Evolutionary conservation across 2,329 filamentous ascomycete genomes (phyloP), one percentile per base, ranked within the genome.

Genomic region (Triangularia setosa): DNA sequence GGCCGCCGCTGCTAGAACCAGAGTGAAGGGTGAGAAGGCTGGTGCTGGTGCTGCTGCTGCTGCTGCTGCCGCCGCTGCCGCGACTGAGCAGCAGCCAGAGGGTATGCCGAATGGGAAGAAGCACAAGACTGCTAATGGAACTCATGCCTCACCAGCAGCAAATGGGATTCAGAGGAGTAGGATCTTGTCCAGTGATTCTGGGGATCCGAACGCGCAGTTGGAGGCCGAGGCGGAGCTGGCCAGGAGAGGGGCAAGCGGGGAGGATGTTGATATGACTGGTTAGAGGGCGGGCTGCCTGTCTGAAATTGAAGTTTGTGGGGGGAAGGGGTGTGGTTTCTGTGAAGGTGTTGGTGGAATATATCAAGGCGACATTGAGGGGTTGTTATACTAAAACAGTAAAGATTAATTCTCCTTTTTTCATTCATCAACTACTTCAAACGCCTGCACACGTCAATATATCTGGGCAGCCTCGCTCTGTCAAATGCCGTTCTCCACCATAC

Each of bases 251-350:
- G 65, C 78, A 12, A 27, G 16, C 25, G 16, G 23, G 3, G 23
- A 74, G 8, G 86, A 89, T 71, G 83, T 89, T 30, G 78, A 84
- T 61, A 90, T 90, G 87, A 80, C 77, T 30, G 84, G 81, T 57
- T 85, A 80, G 74, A 14, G 5, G 24, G 27, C 16, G n/a, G 27
- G 18, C 4, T 14, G 30, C 24, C 23, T 27, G 21, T n/a, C n/a
- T n/a, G n/a, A n/a, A 9, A 4, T 6, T 18, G 54, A 12, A 18
- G 4, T 5, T 21, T n/a, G 11, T 1, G 16, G 35, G 16, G 4
- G 35, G 35, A 14, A 9, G 8, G 30, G 30, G 7, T 2, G 12
- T 2, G 12, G 12, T 35, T 2, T 14, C 3, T 4, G 12, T 7
- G 30, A 3, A 9, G 30, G 30, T 35, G 12, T 35, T 35, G 30